These are phyloP conservation scores for Boletus subcaerulescens DNA, from an alignment of 768 basidiomycete species.

Conservation along the genomic window DNA sequence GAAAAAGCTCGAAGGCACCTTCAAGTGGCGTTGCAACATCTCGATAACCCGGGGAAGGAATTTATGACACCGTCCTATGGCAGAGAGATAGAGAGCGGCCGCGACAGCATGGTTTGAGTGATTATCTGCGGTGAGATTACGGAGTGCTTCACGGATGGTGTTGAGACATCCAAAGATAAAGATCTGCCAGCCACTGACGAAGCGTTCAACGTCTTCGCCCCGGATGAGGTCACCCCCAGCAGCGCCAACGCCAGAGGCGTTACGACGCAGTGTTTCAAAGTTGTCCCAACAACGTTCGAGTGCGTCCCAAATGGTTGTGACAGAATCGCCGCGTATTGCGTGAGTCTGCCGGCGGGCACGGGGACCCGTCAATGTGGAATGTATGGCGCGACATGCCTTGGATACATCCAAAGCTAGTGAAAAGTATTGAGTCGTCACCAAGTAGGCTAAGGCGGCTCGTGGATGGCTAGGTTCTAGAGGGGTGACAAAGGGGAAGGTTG, in stretches of 20 bases:
- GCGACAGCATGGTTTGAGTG: slow-evolving; percentile 45
- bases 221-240: slow-evolving; percentile 36
- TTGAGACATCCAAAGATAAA: slow-evolving; percentile 93
- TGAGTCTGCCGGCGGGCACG: slow-evolving; percentile 61
- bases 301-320: slow-evolving; percentile 81
- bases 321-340: slow-evolving; percentile 58
- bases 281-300: slow-evolving; percentile 84
- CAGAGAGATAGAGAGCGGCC: slow-evolving; percentile 46
- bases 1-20: slow-evolving; percentile 53
- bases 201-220: slow-evolving; percentile 57
- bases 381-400: slow-evolving; percentile 73
- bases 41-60: slow-evolving; percentile 50
- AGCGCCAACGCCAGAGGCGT: slow-evolving; percentile 40
- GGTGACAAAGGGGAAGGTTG: slow-evolving; percentile 24
- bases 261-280: slow-evolving; percentile 61
- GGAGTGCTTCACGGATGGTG: slow-evolving; percentile 77
- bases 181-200: slow-evolving; percentile 86
- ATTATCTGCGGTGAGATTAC: slow-evolving; percentile 40
- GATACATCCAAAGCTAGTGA: slow-evolving; percentile 74
- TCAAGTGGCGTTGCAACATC: slow-evolving; percentile 51
- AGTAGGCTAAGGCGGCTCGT: slow-evolving; percentile 42
- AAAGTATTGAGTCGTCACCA: slow-evolving; percentile 57
- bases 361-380: slow-evolving; percentile 74
- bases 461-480: slow-evolving; percentile 25
- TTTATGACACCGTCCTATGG: slow-evolving; percentile 45